Base-by-base conservation (phyloP, 768 basidiomycete genomes). In the Trametes punicea region DNA sequence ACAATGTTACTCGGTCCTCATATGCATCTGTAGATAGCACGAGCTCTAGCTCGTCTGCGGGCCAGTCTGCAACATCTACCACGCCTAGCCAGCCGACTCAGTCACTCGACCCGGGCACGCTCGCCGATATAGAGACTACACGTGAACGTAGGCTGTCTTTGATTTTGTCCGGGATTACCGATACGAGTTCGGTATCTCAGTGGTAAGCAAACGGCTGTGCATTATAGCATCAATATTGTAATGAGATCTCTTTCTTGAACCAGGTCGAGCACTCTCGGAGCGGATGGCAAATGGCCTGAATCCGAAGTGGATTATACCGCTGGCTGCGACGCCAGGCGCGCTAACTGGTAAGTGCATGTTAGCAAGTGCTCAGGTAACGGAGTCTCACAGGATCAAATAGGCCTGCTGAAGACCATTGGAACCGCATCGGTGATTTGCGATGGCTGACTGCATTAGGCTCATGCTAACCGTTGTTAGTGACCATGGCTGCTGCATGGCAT, bases 311-410 rank as follows among this genome's bases (percentile, higher is more conserved):
- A 87, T 62, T 87, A 87, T 61, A 77, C 81, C 0, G 74, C 81
- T 20, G 86, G 86, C 6, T 88, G 87, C 58, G 64, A 67, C 38
- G 86, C 83, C 6, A 77, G 77, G 51, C 74, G 80, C 10, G 85
- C 85, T 5, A 88, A 84, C 61, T 88, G 87, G 87, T 85, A 26
- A 2, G 54, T 33, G 8, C 1, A 15, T 5, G 7, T 2, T 1
- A 18, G 4, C 1, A 46, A 23, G 5, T 4, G 20, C 40, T 20
- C 21, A 6, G 5, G 11, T 42, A 11, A 18, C 6, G 13, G 8
- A n/a, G 29, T 18, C 9, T 45, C 16, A 27, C 29, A 10, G 11
- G 6, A 31, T 31, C 38, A 8, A 25, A 25, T 18, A 67, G 66
- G 66, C 66, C 66, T 11, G 64, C 64, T 1, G 55, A 64, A 33